A percentile compares a stretch with the other conserved stretches of the same genome.
These are phyloP conservation scores for Eucalyptus tenuipes DNA, from an alignment of 345 rosid species.

Conservation along the genomic window DNA sequence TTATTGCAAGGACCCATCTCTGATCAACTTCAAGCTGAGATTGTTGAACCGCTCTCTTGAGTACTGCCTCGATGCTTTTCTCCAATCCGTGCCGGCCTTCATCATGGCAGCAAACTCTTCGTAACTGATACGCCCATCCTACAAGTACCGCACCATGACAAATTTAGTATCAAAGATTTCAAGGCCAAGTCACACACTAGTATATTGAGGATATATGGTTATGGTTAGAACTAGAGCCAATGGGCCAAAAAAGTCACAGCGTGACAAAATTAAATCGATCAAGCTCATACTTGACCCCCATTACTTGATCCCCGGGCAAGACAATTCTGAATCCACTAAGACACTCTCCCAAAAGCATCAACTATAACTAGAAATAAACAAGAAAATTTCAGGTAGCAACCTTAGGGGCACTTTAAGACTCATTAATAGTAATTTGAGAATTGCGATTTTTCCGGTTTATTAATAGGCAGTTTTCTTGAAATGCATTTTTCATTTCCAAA, in stretches of 20 bases:
- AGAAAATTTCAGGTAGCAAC: not conserved
- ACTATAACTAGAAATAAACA: not conserved
- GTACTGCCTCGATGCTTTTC: constrained; percentile 94
- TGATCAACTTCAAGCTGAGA: constrained; percentile 69
- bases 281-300: not conserved
- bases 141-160: not conserved
- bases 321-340: not conserved
- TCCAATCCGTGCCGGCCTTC: constrained; percentile 98
- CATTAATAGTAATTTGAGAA: not conserved
- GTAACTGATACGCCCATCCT: constrained; percentile 92
- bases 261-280: not conserved
- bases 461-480: not conserved
- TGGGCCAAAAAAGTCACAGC: not conserved
- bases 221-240: not conserved
- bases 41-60: constrained; percentile 85
- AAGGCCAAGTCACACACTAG: not conserved
- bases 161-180: not conserved
- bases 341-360: not conserved
- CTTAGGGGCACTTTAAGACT: not conserved
- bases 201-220: not conserved
- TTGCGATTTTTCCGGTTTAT: not conserved
- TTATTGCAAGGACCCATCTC: constrained; percentile 64
- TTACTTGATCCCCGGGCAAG: not conserved
- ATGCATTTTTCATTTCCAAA: not conserved
- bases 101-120: constrained; percentile 87